Percentiles rank a stretch among this genome's conserved stretches.
Evolutionary conservation across 2,329 filamentous ascomycete genomes (phyloP).

Genomic region (Fusarium algeriense): DNA sequence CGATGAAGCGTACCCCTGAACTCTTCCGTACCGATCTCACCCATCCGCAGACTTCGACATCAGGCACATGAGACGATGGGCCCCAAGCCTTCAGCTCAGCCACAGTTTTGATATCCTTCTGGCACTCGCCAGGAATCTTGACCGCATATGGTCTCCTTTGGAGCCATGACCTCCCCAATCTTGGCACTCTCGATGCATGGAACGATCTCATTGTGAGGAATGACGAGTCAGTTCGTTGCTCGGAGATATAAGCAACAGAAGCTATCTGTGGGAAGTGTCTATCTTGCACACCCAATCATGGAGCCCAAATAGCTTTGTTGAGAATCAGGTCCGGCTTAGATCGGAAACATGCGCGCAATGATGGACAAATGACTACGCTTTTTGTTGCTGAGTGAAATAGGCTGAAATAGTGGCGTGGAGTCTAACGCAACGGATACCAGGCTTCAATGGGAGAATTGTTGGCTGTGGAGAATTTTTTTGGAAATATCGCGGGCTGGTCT

Average conservation of each 20-base stretch:
- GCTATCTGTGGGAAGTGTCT: slow-evolving; percentile 15
- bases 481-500: slow-evolving; percentile 16
- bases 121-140: slow-evolving; percentile 44
- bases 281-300: slow-evolving; percentile 6
- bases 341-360: slow-evolving; percentile 13
- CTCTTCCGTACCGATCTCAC: slow-evolving; percentile 88
- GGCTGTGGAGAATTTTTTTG: slow-evolving; percentile 27
- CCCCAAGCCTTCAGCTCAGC: slow-evolving; percentile 68
- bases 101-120: slow-evolving; percentile 58
- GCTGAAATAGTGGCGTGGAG: slow-evolving; percentile 27
- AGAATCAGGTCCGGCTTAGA: neutral
- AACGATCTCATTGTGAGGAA: slow-evolving; percentile 40
- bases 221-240: slow-evolving; percentile 23
- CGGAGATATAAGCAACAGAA: slow-evolving; percentile 2
- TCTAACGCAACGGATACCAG: slow-evolving; percentile 32
- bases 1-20: slow-evolving; percentile 85
- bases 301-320: neutral
- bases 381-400: slow-evolving; percentile 23
- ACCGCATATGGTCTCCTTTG: slow-evolving; percentile 51
- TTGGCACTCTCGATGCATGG: slow-evolving; percentile 27
- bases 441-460: slow-evolving; percentile 27
- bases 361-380: slow-evolving; percentile 2
- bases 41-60: slow-evolving; percentile 79
- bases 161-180: slow-evolving; percentile 7
- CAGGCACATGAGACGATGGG: slow-evolving; percentile 57